Evolutionary conservation across 2,329 filamentous ascomycete species (phyloP), one percentile per base, ranked within the genome.

Genomic region (Hansfordia pulvinata): DNA sequence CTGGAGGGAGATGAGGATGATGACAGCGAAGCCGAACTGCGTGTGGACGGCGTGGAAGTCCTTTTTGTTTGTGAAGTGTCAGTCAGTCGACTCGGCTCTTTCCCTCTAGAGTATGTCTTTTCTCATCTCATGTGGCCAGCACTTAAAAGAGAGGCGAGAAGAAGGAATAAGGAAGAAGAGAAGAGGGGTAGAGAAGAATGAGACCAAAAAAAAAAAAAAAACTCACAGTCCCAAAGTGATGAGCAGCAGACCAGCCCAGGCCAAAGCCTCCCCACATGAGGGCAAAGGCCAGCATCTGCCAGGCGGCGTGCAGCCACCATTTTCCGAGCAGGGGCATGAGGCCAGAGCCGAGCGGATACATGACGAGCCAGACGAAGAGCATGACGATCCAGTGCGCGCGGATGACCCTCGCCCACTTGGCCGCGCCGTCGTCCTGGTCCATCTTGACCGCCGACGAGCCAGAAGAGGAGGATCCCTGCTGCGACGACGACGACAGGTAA

Each of bases 191-290:
- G 26, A 9, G 9, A 16, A 16, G 18, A 3, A n/a, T 5, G 10
- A 19, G 17, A 11, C 3, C 10, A 11, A 25, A 18, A 20, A 13
- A 14, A n/a, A n/a, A 15, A 13, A 17, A 12, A 32, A 26, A 53
- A 60, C 47, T 50, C 70, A 65, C 35, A 46, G n/a, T n/a, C n/a
- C n/a, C 44, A 0, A 40, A 39, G n/a, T 58, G 47, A 8, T 50
- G 38, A 10, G 64, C 58, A 4, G 57, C 43, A 20, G 59, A 52
- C 17, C 72, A 52, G 11, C 74, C 74, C 10, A 76, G 38, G 3
- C 53, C 70, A 28, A 78, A 69, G 10, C 64, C 70, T 9, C 53
- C 61, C 57, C 73, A 72, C 62, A 76, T 70, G 20, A 60, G 48
- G 10, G 66, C 31, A 41, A 72, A 67, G 22, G 58, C 54, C 10